Base-by-base conservation (phyloP, 2,329 filamentous ascomycete species). In the Ilyonectria mors-panacis region DNA sequence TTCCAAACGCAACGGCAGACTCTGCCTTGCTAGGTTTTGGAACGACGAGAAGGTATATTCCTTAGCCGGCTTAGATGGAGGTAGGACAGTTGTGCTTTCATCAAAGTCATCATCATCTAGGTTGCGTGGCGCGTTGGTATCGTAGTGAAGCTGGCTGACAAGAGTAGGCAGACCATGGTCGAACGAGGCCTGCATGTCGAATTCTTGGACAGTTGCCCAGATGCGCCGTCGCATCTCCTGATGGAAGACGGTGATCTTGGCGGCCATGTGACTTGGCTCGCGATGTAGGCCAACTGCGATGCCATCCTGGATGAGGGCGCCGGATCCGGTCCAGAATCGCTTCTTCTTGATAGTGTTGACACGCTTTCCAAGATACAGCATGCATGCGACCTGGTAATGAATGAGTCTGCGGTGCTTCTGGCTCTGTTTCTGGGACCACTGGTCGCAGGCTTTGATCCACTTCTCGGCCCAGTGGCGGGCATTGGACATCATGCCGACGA, bases 301-400 rank as follows among this genome's bases (percentile, higher is more conserved):
- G 61, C 86, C 87, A 58, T 90, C 86, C 54, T 88, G 87, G 15
- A 89, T 84, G 63, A 90, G 80, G 6, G 85, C 82, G 0, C 88
- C 87, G 1, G 88, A 83, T 44, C 84, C 83, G 17, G 86, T 88
- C 88, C 88, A 90, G 77, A 88, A 90, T 13, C 87, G 83, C 83
- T 90, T 90, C 84, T 90, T 90, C 81, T 90, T 89, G 70, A 90
- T 85, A 2, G 86, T 87, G 78, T 91, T 91, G 69, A 90, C 85
- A 33, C 87, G 82, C 81, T 90, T 90, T 48, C 86, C 87, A 2
- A 90, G 83, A 69, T 89, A 90, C n/a, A 88, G 74, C 35, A 91
- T 79, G 70, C 88, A 90, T 13, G 84, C 83, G 17, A 90, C 85
- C 76, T 90, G 88, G 75, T 89, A 90, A 76, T 90, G 87, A 15